Conservation (phyloP, 345 rosid species). For the Salix viminalis region DNA sequence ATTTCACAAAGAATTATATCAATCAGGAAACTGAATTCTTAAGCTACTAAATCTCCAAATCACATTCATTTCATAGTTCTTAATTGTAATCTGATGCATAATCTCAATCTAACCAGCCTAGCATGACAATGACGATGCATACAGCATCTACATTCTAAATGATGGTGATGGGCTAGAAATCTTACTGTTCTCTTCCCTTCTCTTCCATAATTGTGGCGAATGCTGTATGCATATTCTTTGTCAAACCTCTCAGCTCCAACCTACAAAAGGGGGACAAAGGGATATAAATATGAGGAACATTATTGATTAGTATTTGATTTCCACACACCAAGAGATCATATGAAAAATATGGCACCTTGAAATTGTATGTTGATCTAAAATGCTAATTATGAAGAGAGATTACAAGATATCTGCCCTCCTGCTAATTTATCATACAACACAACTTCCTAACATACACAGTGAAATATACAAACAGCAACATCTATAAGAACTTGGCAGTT, state of each 20-base stretch:
- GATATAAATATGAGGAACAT: neutral
- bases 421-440: no score
- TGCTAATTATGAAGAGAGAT: neutral
- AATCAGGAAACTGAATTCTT: no score
- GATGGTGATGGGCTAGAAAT: constrained; percentile 5
- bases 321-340: neutral
- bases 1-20: neutral
- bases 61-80: neutral
- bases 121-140: neutral
- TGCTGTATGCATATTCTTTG: constrained; percentile 80
- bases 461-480: neutral
- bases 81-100: neutral
- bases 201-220: constrained; percentile 89
- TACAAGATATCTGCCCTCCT: no score
- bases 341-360: neutral
- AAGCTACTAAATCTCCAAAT: neutral
- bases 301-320: neutral
- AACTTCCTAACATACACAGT: neutral
- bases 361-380: neutral
- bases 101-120: neutral
- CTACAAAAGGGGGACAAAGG: constrained; percentile 31
- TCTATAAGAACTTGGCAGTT: neutral
- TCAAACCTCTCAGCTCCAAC: constrained; percentile 87
- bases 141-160: neutral
- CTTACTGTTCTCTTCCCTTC: constrained; percentile 94